Percentiles rank a stretch among this genome's conserved stretches.
Evolutionary conservation across 2,329 filamentous ascomycete species (phyloP).

Genomic region (Plenodomus lindquistii): DNA sequence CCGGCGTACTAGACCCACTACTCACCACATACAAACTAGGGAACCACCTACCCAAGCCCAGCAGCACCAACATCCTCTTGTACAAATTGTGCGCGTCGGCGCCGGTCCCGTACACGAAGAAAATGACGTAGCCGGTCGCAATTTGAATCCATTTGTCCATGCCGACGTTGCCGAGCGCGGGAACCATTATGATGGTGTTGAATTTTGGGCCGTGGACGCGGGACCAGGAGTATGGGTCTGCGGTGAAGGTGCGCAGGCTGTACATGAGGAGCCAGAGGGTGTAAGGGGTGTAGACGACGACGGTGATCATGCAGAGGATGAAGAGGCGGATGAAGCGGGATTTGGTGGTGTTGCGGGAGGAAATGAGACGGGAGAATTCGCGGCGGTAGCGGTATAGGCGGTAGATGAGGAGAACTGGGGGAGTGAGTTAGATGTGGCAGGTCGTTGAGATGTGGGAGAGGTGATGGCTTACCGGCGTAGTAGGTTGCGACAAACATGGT

Average conservation of each 20-base stretch:
- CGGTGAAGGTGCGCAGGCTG: conserved; percentile 27
- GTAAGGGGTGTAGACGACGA: conserved; percentile 58
- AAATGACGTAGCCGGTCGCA: conserved; percentile 58
- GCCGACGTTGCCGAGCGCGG: conserved; percentile 49
- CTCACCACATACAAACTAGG: conserved; percentile 28
- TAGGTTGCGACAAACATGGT: conserved; percentile 58
- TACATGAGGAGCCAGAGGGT: conserved; percentile 52
- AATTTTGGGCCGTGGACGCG: conserved; percentile 57
- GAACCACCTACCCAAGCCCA: conserved; percentile 37
- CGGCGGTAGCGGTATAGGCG: conserved; percentile 65
- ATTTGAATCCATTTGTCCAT: conserved; percentile 64
- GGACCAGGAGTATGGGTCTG: conserved; percentile 57
- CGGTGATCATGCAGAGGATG: conserved; percentile 56
- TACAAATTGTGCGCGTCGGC: conserved; percentile 55
- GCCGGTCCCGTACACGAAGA: conserved; percentile 68
- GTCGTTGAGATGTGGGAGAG: not conserved
- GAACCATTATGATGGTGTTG: conserved; percentile 54
- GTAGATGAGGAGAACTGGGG: conserved; percentile 62
- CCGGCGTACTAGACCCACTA: conserved; percentile 17
- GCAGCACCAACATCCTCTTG: conserved; percentile 24
- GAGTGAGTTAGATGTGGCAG: conserved; percentile 9
- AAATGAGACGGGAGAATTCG: conserved; percentile 61
- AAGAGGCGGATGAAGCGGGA: conserved; percentile 66
- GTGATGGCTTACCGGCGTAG: conserved; percentile 58
- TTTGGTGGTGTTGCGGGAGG: conserved; percentile 57